Conservation (phyloP, 83 land plant genomes). For the Larix sibirica region DNA sequence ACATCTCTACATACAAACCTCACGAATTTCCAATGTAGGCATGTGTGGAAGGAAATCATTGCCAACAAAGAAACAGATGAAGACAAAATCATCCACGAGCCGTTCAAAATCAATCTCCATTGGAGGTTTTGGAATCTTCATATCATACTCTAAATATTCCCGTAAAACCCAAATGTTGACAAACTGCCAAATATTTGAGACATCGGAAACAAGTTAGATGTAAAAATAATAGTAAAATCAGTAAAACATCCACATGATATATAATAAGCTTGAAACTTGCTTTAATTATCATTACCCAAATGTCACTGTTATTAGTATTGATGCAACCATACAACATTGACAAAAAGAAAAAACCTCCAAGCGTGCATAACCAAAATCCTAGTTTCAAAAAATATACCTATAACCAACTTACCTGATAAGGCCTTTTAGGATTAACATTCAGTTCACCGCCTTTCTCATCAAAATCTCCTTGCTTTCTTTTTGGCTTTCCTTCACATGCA, state of each 20-base stretch:
- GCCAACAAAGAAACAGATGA: conserved; percentile 83
- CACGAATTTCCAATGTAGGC: conserved; percentile 75
- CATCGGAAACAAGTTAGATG: background rate
- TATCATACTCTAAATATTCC: conserved; percentile 60
- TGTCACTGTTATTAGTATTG: background rate
- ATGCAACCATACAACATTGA: no score
- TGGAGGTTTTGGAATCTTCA: conserved; percentile 40
- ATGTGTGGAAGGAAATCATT: conserved; percentile 88
- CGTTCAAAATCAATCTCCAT: conserved; percentile 59
- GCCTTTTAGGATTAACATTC: conserved; percentile 62
- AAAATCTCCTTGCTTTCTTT: conserved; percentile 23
- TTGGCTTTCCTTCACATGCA: conserved; percentile 38
- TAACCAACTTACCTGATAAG: conserved; percentile 72
- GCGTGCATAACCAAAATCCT: background rate
- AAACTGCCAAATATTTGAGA: conserved; percentile 49
- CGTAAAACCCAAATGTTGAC: conserved; percentile 68
- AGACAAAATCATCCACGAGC: conserved; percentile 76
- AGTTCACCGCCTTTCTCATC: conserved; percentile 41
- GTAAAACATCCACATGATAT: background rate
- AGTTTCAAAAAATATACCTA: background rate
- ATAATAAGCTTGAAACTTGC: background rate
- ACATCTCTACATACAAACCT: conserved; percentile 38
- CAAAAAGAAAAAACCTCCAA: no score
- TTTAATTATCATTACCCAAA: background rate
- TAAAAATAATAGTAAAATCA: background rate